Percentiles rank a stretch among this genome's conserved stretches.
Conservation (phyloP, 805 yeast species). For the Teunomyces cretensis region DNA sequence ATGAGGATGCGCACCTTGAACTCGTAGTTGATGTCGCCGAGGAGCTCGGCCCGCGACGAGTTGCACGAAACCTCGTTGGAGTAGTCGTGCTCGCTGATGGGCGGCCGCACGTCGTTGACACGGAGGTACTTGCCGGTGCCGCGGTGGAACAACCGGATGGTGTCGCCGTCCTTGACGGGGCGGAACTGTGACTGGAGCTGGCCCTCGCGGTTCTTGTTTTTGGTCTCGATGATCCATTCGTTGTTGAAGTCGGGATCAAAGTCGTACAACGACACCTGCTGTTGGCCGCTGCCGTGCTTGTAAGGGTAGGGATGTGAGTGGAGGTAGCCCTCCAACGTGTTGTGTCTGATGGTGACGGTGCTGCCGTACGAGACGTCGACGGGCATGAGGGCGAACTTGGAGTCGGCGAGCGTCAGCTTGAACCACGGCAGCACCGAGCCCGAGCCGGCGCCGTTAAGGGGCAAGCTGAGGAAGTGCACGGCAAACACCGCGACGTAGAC, state of each 20-base stretch:
- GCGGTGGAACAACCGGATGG: constrained; percentile 68
- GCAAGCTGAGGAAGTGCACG: constrained; percentile 51
- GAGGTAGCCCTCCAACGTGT: constrained; percentile 68
- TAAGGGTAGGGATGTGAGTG: constrained; percentile 73
- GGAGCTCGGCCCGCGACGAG: constrained; percentile 55
- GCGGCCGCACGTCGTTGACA: constrained; percentile 76
- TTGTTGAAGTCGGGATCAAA: constrained; percentile 60
- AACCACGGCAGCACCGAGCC: constrained; percentile 65
- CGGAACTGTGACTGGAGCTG: constrained; percentile 35
- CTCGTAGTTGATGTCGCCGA: constrained; percentile 67
- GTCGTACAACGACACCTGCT: constrained; percentile 75
- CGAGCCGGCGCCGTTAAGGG: constrained; percentile 56
- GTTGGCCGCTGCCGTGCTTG: constrained; percentile 66
- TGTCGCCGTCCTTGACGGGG: constrained; percentile 52
- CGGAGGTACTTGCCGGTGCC: constrained; percentile 66
- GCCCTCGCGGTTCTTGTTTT: constrained; percentile 34
- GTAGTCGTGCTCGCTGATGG: constrained; percentile 87
- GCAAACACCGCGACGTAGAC: constrained; percentile 60
- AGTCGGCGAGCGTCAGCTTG: constrained; percentile 54
- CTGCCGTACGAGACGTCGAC: constrained; percentile 75
- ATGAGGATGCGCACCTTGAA: constrained; percentile 58
- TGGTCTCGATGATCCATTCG: constrained; percentile 66
- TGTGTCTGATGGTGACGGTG: constrained; percentile 68
- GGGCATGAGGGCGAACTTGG: constrained; percentile 43
- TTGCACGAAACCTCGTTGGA: constrained; percentile 77